Conservation (phyloP, 2,329 filamentous ascomycete genomes). For the Didymella pomorum region DNA sequence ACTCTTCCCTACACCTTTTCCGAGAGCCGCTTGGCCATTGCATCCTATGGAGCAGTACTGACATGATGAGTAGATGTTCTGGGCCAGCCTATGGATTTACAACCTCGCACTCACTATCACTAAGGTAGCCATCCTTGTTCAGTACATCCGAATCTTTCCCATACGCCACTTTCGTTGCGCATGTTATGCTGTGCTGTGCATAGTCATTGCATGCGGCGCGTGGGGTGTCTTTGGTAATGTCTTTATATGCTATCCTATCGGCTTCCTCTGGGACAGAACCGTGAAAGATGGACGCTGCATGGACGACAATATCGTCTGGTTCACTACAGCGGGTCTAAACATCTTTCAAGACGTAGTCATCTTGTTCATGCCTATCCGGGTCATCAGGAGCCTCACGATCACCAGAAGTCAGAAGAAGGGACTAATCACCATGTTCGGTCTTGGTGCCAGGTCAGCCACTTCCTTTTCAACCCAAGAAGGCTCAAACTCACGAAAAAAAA, state of each 20-base stretch:
- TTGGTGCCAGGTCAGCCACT: constrained; percentile 49
- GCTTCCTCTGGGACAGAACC: constrained; percentile 44
- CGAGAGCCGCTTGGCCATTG: background rate
- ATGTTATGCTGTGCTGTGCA: constrained; percentile 39
- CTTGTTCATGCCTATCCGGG: constrained; percentile 42
- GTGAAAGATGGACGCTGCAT: constrained; percentile 40
- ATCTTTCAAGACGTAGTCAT: constrained; percentile 46
- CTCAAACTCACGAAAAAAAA: constrained; percentile 11
- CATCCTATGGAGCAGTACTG: background rate
- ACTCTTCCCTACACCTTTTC: background rate
- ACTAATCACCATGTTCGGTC: constrained; percentile 48
- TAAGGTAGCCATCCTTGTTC: constrained; percentile 46
- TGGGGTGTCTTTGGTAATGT: constrained; percentile 47
- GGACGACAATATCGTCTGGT: constrained; percentile 43
- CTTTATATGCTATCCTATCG: constrained; percentile 45
- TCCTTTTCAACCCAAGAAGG: background rate
- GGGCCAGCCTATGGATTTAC: constrained; percentile 47
- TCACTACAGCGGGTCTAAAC: constrained; percentile 42
- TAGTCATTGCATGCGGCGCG: constrained; percentile 36
- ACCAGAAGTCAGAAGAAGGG: constrained; percentile 47
- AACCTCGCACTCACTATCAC: constrained; percentile 41
- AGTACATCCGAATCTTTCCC: constrained; percentile 45
- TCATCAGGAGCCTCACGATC: constrained; percentile 45
- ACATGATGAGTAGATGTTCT: constrained; percentile 40
- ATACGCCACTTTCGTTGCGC: constrained; percentile 36